These are phyloP conservation scores for Bauhinia variegata DNA, from an alignment of 306 rosid genomes.

Conservation along the genomic window DNA sequence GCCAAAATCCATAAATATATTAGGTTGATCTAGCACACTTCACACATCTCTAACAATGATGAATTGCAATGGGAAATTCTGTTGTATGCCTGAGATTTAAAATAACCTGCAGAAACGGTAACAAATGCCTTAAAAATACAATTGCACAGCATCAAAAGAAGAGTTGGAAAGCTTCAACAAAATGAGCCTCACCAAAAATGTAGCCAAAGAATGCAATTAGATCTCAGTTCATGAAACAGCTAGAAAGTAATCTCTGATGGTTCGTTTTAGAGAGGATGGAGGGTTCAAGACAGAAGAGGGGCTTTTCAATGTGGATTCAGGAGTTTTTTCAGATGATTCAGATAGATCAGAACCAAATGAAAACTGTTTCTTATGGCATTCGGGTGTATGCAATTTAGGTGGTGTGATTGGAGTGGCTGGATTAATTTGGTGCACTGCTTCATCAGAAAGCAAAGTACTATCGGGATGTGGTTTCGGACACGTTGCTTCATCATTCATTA, in stretches of 20 bases:
- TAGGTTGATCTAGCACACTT: slow-evolving; percentile 5
- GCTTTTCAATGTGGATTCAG: slow-evolving; percentile 74
- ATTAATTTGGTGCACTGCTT: too few species aligned
- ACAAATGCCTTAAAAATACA: background rate
- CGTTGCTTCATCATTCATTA: slow-evolving; percentile 39
- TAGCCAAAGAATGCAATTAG: slow-evolving; percentile 4
- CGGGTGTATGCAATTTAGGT: slow-evolving; percentile 59
- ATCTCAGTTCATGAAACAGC: slow-evolving; percentile 45
- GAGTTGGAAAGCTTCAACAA: background rate
- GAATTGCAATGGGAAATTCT: slow-evolving; percentile 23
- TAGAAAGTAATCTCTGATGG: slow-evolving; percentile 83
- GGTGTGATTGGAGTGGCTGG: too few species aligned
- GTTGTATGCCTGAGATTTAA: slow-evolving; percentile 34
- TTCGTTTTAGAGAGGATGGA: slow-evolving; percentile 80
- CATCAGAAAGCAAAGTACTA: too few species aligned
- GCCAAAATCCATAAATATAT: background rate
- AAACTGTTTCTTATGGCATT: slow-evolving; percentile 47
- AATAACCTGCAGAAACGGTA: slow-evolving; percentile 48
- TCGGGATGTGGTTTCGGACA: slow-evolving; percentile 39
- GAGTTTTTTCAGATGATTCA: slow-evolving; percentile 61
- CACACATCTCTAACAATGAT: slow-evolving; percentile 10
- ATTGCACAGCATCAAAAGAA: background rate
- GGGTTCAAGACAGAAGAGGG: slow-evolving; percentile 94
- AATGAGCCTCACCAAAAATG: slow-evolving; percentile 38
- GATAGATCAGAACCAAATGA: slow-evolving; percentile 40